A percentile compares a stretch with the other conserved stretches of the same genome.
Evolutionary conservation across 208 protist genomes (phyloP).

Genomic region (Leishmania gerbilli): DNA sequence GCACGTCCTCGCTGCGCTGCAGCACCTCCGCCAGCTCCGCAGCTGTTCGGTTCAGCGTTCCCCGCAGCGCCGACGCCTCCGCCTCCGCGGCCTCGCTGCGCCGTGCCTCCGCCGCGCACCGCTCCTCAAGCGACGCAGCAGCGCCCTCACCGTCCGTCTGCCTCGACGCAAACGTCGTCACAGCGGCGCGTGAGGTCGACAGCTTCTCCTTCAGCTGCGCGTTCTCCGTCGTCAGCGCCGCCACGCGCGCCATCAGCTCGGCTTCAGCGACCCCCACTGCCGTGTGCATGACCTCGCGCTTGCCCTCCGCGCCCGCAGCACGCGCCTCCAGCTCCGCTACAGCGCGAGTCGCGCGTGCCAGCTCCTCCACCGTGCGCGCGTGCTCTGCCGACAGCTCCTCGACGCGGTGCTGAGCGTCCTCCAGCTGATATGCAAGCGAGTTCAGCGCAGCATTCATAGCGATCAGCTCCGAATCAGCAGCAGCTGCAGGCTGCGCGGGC

Average conservation of each 20-base stretch:
- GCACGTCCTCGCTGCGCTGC: conserved; percentile 19
- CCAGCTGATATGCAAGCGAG: conserved; percentile 24
- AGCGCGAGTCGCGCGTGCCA: conserved; percentile 11
- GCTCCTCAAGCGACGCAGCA: conserved; percentile 1
- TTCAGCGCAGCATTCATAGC: conserved; percentile 11
- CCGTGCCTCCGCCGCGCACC: conserved; percentile 5
- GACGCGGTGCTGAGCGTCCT: conserved; percentile 8
- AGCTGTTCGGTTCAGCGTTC: not conserved
- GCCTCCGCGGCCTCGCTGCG: conserved; percentile 10
- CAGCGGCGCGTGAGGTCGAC: conserved; percentile 6
- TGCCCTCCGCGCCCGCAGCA: not conserved
- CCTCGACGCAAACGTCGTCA: conserved; percentile 11
- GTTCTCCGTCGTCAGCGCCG: conserved; percentile 5
- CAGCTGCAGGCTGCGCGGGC: not conserved
- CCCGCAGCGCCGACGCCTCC: not conserved
- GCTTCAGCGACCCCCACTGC: not conserved
- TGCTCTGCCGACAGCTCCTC: conserved; percentile 10
- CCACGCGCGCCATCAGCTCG: not conserved
- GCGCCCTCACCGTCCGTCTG: not conserved
- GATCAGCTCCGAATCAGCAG: conserved; percentile 1
- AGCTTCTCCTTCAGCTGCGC: conserved; percentile 25
- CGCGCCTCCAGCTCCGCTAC: conserved; percentile 14
- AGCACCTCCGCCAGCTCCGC: conserved; percentile 13
- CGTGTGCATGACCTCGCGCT: conserved; percentile 10
- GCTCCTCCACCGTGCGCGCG: conserved; percentile 18